A percentile compares a stretch with the other conserved stretches of the same genome.
Evolutionary conservation across 1,284 basidiomycete genomes (phyloP).

Genomic region (Somion occarium): DNA sequence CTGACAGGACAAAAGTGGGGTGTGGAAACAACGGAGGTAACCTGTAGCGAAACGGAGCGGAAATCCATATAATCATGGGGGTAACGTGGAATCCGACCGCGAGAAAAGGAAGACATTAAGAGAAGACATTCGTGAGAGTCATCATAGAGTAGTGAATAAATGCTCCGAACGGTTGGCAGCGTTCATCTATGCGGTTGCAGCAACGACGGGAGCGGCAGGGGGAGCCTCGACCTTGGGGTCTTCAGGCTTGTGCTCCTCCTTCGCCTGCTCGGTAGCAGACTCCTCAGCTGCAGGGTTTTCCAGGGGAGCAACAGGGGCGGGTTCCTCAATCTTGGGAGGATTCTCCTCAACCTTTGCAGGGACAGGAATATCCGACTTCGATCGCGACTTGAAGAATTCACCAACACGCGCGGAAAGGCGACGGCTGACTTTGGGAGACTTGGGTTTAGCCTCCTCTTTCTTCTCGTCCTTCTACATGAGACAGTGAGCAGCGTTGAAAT

Average conservation of each 20-base stretch:
- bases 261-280: conserved; percentile 30
- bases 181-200: conserved; percentile 55
- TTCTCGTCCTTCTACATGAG: conserved; percentile 41
- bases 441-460: conserved; percentile 35
- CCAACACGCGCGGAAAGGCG: conserved; percentile 74
- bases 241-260: conserved; percentile 28
- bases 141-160: conserved; percentile 30
- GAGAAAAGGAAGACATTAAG: conserved; percentile 34
- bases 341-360: conserved; percentile 84
- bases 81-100: conserved; percentile 30
- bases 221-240: conserved; percentile 35
- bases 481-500: background rate
- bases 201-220: conserved; percentile 33
- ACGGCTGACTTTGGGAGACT: conserved; percentile 60
- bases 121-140: conserved; percentile 48
- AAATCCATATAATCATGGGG: conserved; percentile 26
- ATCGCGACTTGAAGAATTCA: conserved; percentile 77
- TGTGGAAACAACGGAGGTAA: conserved; percentile 34
- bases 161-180: conserved; percentile 15
- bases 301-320: conserved; percentile 65
- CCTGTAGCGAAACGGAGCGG: conserved; percentile 25
- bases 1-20: conserved; percentile 22
- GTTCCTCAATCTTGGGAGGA: conserved; percentile 76
- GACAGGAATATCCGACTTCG: conserved; percentile 59
- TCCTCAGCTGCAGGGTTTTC: conserved; percentile 57